phyloP scores from a whole-genome alignment of 73 alveolate genomes.

The Uronychia setigera region DNA sequence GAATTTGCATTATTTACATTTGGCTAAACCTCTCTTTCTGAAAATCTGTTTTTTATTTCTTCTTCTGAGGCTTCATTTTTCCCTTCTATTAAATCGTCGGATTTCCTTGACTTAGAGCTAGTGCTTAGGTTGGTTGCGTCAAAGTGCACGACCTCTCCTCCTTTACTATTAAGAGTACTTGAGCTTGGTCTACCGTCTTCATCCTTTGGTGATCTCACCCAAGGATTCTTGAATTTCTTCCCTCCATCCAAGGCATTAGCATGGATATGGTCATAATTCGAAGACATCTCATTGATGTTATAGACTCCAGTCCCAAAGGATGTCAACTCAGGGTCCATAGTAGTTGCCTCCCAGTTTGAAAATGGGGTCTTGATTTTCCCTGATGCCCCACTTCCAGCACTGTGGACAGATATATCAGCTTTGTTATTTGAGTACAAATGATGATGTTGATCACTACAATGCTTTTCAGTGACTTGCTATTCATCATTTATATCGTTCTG shows the following conservation, averaged over 20 bases:
- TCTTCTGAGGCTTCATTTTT: neutral
- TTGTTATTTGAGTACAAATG: too few species aligned
- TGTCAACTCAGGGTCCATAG: neutral
- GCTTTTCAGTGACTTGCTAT: neutral
- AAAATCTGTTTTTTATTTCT: neutral
- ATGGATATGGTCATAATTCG: neutral
- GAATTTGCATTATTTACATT: too few species aligned
- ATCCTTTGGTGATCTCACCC: neutral
- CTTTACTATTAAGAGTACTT: neutral
- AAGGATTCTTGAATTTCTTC: neutral
- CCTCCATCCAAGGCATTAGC: neutral
- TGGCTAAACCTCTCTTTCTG: neutral
- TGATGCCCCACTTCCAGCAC: neutral
- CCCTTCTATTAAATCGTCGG: neutral
- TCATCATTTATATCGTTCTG: neutral
- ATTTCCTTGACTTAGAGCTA: neutral
- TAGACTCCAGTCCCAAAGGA: neutral
- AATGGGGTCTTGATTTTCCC: neutral
- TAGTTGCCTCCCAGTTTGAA: constrained; percentile 1
- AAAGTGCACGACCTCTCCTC: neutral
- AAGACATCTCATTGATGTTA: neutral
- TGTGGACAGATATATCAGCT: neutral
- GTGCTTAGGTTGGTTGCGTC: neutral
- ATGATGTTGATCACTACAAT: too few species aligned
- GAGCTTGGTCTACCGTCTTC: neutral